Base-by-base conservation (phyloP, 2,329 filamentous ascomycete species). In the Onygena corvina region DNA sequence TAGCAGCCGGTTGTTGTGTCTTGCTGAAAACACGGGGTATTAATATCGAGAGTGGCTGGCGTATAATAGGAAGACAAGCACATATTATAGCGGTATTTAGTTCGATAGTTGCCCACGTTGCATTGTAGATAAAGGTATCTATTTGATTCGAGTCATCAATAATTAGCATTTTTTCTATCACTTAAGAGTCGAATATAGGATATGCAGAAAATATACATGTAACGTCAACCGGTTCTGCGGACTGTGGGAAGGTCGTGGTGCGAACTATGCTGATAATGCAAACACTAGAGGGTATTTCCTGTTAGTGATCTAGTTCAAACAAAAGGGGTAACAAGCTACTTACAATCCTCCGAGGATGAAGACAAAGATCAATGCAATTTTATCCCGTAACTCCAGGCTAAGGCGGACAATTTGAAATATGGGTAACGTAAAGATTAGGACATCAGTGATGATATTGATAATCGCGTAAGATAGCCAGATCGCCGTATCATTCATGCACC, bases 181-280 rank as follows among this genome's bases (percentile, higher is more conserved):
- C n/a, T n/a, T n/a, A n/a, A n/a, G n/a, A 27, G 36, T n/a, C n/a
- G 21, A 21, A 45, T 29, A 11, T 18, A n/a, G 14, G 38, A 12
- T 3, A 12, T 33, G 3, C 30, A 12, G 33, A 34, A 23, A 7
- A 49, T 49, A 40, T 20, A 54, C 53, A 54, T 27, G 51, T 53
- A 7, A 48, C 42, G 23, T 54, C 51, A 8, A 36, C 33, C 7
- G 35, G 14, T 9, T 27, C 25, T 2, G 35, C 27, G 7, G 47
- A 48, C 30, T 18, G 9, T 9, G 25, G 8, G 16, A 54, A 47
- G 1, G 48, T 53, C 3, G 36, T 52, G 49, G 66, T 63, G 11
- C 69, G 65, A 49, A 71, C 51, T 38, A 71, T 67, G 9, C 68
- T 71, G 2, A 68, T 71, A 31, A 71, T 55, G 25, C 61, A 66